Conservation (phyloP, 75 land plant genomes). For the Gnetum montanum region DNA sequence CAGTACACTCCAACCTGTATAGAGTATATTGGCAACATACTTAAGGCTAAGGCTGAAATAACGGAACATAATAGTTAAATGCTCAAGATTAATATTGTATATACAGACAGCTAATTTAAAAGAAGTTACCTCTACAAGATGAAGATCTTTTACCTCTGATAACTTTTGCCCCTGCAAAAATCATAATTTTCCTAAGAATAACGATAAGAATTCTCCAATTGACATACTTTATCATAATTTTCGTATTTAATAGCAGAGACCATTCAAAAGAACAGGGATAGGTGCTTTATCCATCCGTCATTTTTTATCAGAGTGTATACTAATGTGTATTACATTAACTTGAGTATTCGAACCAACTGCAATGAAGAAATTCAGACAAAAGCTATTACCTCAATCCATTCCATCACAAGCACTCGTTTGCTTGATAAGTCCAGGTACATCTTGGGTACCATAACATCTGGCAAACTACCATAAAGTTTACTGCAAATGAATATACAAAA, state of each 20-base stretch:
- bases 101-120: too few relatives aligned
- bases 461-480: conserved; percentile 62
- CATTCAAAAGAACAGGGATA: too few relatives aligned
- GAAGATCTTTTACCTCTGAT: conserved; percentile 79
- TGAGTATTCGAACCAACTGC: neutral
- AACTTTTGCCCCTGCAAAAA: conserved; percentile 83
- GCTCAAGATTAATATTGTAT: too few relatives aligned
- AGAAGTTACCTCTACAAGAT: conserved; percentile 84
- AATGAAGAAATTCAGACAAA: too few relatives aligned
- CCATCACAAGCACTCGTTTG: conserved; percentile 71
- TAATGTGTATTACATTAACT: neutral
- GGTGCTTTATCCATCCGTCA: neutral
- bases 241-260: too few relatives aligned
- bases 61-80: too few relatives aligned
- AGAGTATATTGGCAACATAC: too few relatives aligned
- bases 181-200: too few relatives aligned
- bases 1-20: conserved; percentile 86
- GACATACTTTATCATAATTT: too few relatives aligned
- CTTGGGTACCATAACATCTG: conserved; percentile 76
- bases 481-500: conserved; percentile 16
- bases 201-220: too few relatives aligned
- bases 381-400: conserved; percentile 99
- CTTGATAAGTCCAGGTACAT: conserved; percentile 75
- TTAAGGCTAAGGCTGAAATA: too few relatives aligned
- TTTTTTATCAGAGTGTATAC: neutral